Evolutionary conservation across 768 basidiomycete genomes (phyloP), one percentile per base, ranked within the genome.

Genomic region (Xerocomellus amylosporus): DNA sequence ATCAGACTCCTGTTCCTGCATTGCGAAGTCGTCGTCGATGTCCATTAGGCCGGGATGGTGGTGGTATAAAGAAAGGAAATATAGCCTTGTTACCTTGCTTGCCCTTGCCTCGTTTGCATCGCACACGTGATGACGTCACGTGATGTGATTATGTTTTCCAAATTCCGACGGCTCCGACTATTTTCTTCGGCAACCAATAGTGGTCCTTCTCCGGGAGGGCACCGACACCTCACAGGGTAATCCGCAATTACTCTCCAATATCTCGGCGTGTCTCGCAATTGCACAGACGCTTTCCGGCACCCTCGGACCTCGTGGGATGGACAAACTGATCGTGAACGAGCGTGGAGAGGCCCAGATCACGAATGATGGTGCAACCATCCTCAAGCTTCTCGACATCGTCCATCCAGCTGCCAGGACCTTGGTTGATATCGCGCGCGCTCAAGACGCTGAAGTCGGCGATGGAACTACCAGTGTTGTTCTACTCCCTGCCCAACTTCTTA

Each of bases 401-500:
- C 97, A 99, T 72, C 97, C 97, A 44, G 96, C 97, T 52, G 97
- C 97, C 20, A 84, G 92, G 67, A 96, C 94, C n/a, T 78, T 99
- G 54, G 97, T 98, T 44, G 97, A 99, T 66, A 98, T 98, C 68
- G 97, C 94, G 40, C 85, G 97, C 31, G 95, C 97, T 14, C 96
- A 98, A 73, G 97, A 98, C 70, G 95, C 95, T n/a, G 95, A 98
- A 71, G 93, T 98, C 43, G 97, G 97, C 50, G 97, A 99, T 74
- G 97, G 97, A 36, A 98, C 97, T 2, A 99, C 97, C 3, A 94
- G 86, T 61, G 96, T 98, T 4, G 94, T 98, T 2, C 80, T 99
- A 10, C 77, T 99, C 22, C 95, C 97, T 5, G 91, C 93, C 0
- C 96, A 98, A 68, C 75, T 99, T 30, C 74, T 99, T 63, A 97